Percentiles rank a stretch among this genome's conserved stretches.
These are phyloP conservation scores for Nelumbo lutea DNA, from an alignment of 164 flowering plant genomes.

Conservation along the genomic window DNA sequence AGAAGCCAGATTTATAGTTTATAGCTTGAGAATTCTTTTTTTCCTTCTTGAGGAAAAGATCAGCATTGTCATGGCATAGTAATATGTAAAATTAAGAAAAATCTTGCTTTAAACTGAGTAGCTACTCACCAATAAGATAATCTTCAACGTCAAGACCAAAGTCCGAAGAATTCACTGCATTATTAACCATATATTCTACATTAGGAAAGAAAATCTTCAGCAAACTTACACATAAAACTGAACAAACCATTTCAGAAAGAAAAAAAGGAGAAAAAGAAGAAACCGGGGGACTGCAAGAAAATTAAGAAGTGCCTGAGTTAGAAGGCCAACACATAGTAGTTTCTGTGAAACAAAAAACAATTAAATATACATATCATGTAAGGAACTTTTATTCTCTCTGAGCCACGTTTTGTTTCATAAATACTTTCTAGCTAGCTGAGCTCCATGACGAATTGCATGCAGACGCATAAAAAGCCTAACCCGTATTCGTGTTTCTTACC, in stretches of 20 bases:
- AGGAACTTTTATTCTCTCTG: no score
- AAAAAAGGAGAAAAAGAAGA: neutral
- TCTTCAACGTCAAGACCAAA: conserved; percentile 91
- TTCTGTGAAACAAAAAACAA: neutral
- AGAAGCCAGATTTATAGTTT: no score
- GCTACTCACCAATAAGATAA: conserved; percentile 75
- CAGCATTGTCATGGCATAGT: no score
- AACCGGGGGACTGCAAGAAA: neutral
- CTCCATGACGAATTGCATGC: no score
- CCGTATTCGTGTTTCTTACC: no score
- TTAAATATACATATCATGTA: neutral
- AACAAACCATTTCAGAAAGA: neutral
- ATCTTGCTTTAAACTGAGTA: neutral
- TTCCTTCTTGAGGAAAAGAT: no score
- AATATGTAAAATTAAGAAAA: neutral
- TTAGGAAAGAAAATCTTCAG: neutral
- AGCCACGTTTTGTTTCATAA: no score
- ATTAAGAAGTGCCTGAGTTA: neutral
- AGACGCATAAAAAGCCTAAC: no score
- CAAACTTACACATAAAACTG: neutral
- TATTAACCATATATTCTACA: conserved; percentile 4
- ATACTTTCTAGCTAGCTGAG: no score
- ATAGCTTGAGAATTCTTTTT: no score
- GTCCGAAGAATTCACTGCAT: conserved; percentile 68
- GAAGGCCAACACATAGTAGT: neutral